phyloP scores from a whole-genome alignment of 495 filamentous ascomycete species.

The Penicillium parvum region DNA sequence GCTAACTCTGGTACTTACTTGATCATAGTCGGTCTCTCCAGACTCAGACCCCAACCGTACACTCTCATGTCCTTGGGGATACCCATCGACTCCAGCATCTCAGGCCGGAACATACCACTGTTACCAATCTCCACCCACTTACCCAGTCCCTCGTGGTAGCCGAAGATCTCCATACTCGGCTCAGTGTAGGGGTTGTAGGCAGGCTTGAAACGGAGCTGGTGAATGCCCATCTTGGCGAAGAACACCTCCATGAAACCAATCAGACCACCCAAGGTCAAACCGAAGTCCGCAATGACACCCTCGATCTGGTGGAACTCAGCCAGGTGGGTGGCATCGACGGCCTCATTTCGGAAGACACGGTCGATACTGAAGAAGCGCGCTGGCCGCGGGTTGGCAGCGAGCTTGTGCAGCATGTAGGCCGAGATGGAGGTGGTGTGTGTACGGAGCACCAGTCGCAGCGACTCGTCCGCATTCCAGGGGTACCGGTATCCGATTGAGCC shows the following conservation, averaged over 20 bases:
- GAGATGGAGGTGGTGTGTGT: slow-evolving; percentile 94
- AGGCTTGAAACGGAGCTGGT: slow-evolving; percentile 86
- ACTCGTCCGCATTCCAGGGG: slow-evolving; percentile 86
- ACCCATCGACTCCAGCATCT: slow-evolving; percentile 91
- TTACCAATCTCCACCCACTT: slow-evolving; percentile 98
- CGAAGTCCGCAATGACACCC: slow-evolving; percentile 95
- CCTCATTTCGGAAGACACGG: slow-evolving; percentile 93
- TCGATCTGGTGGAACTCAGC: slow-evolving; percentile 99
- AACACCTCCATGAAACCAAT: slow-evolving; percentile 97
- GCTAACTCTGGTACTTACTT: slow-evolving; percentile 49
- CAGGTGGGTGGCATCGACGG: slow-evolving; percentile 92
- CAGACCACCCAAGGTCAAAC: slow-evolving; percentile 81
- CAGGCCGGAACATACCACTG: slow-evolving; percentile 95
- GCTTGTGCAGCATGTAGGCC: slow-evolving; percentile 81
- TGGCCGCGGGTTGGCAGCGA: slow-evolving; percentile 73
- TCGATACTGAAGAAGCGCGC: slow-evolving; percentile 97
- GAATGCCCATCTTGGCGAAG: slow-evolving; percentile 92
- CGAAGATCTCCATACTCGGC: slow-evolving; percentile 94
- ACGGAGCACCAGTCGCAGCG: slow-evolving; percentile 80
- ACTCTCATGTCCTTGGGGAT: slow-evolving; percentile 81
- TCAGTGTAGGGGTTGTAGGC: slow-evolving; percentile 99
- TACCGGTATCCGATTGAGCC: slow-evolving; percentile 94
- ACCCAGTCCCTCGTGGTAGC: slow-evolving; percentile 80
- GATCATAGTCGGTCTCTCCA: slow-evolving; percentile 98
- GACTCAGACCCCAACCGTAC: slow-evolving; percentile 84